phyloP scores from a whole-genome alignment of 2,329 filamentous ascomycete genomes.

The Neofusicoccum sp. region DNA sequence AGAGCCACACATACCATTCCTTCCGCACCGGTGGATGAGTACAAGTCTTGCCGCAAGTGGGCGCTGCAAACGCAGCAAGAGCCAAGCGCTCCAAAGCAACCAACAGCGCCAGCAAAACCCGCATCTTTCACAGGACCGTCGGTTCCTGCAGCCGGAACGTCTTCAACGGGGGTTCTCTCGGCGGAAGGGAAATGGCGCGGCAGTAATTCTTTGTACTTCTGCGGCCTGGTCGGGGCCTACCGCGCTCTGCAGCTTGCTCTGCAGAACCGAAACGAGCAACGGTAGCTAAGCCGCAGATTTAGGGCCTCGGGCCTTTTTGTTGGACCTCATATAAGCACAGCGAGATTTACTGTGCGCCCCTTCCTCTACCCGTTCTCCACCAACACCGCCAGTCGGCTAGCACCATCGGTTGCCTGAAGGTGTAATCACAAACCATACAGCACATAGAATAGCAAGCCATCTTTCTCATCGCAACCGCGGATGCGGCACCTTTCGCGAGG shows the following conservation, averaged over 20 bases:
- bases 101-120: neutral
- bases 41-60: conserved; percentile 18
- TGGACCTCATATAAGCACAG: neutral
- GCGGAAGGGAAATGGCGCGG: neutral
- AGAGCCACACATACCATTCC: conserved; percentile 24
- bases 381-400: neutral
- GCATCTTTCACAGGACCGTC: neutral
- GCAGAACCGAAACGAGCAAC: neutral
- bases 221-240: neutral
- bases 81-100: conserved; percentile 19
- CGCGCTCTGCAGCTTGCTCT: neutral
- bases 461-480: no score
- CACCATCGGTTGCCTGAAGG: neutral
- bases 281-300: neutral
- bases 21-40: conserved; percentile 21
- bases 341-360: neutral
- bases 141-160: neutral
- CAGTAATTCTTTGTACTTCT: conserved; percentile 1
- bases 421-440: no score
- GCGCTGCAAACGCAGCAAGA: conserved; percentile 19
- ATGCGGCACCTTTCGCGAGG: no score
- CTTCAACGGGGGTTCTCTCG: neutral
- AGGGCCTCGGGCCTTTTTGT: neutral
- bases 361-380: neutral
- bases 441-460: no score